Conservation (phyloP, 768 basidiomycete genomes). For the Tephrocybe sp. region DNA sequence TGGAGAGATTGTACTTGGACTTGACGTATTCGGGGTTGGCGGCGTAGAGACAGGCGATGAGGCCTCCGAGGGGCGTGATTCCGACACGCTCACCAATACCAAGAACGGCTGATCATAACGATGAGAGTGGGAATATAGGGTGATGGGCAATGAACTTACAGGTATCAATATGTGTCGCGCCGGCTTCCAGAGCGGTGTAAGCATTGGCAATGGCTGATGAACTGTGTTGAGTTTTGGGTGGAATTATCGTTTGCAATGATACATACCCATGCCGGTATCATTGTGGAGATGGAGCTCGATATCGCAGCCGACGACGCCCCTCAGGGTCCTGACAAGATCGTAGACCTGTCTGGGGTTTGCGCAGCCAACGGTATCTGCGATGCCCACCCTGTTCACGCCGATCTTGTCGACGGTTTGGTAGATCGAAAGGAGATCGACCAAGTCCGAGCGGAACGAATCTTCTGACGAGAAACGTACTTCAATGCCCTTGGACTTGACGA, state of each 20-base stretch:
- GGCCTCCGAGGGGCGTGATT: slow-evolving; percentile 96
- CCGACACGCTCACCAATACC: slow-evolving; percentile 99
- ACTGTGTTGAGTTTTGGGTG: slow-evolving; percentile 1
- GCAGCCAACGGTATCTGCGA: slow-evolving; percentile 98
- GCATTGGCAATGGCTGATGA: slow-evolving; percentile 91
- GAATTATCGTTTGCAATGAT: too few species aligned
- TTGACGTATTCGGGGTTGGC: slow-evolving; percentile 99
- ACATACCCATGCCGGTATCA: slow-evolving; percentile 92
- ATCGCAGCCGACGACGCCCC: slow-evolving; percentile 96
- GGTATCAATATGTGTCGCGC: slow-evolving; percentile 98
- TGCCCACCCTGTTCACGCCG: slow-evolving; percentile 97
- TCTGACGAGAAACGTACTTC: slow-evolving; percentile 99
- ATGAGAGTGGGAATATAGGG: background rate
- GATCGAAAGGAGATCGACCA: slow-evolving; percentile 97
- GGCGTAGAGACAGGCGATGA: slow-evolving; percentile 95
- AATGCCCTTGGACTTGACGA: slow-evolving; percentile 99
- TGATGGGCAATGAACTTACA: slow-evolving; percentile 47
- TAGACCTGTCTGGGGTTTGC: slow-evolving; percentile 99
- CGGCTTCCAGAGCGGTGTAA: slow-evolving; percentile 96
- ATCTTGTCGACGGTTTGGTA: slow-evolving; percentile 99
- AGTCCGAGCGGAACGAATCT: slow-evolving; percentile 99
- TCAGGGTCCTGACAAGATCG: slow-evolving; percentile 92
- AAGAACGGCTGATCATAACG: slow-evolving; percentile 65
- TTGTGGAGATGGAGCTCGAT: slow-evolving; percentile 99
- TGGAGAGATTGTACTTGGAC: slow-evolving; percentile 95